phyloP scores from a whole-genome alignment of 768 basidiomycete genomes.

The Leucocoprinus leucothites region DNA sequence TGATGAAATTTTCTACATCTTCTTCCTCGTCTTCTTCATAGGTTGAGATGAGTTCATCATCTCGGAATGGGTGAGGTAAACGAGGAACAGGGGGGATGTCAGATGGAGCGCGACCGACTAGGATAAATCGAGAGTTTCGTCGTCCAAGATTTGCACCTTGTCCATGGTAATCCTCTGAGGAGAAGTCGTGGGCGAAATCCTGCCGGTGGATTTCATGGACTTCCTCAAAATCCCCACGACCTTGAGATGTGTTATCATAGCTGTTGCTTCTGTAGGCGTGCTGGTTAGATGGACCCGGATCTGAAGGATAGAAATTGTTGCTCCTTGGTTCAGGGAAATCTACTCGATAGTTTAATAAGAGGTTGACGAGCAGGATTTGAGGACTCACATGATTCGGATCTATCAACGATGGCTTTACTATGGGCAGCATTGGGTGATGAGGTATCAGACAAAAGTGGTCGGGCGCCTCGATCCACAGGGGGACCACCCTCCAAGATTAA shows the following conservation, averaged over 20 bases:
- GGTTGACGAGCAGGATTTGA: background rate
- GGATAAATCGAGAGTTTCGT: constrained; percentile 4
- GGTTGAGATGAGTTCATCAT: constrained; percentile 37
- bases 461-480: background rate
- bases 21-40: constrained; percentile 58
- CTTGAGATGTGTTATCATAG: background rate
- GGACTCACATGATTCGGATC: background rate
- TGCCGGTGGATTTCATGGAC: background rate
- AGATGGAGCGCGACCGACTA: constrained; percentile 1
- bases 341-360: background rate
- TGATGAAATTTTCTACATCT: constrained; percentile 65
- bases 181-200: constrained; percentile 4
- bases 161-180: constrained; percentile 1
- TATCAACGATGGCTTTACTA: too few species aligned
- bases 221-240: background rate
- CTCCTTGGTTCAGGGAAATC: background rate
- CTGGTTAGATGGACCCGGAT: constrained; percentile 2
- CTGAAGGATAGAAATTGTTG: background rate
- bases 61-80: constrained; percentile 20
- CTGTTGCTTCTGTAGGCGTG: background rate
- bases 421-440: background rate
- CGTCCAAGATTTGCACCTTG: constrained; percentile 2
- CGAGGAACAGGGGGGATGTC: background rate
- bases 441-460: background rate
- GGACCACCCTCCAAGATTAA: constrained; percentile 1